phyloP scores from a whole-genome alignment of 2,329 filamentous ascomycete species.

The Sporothrix brasiliensis region DNA sequence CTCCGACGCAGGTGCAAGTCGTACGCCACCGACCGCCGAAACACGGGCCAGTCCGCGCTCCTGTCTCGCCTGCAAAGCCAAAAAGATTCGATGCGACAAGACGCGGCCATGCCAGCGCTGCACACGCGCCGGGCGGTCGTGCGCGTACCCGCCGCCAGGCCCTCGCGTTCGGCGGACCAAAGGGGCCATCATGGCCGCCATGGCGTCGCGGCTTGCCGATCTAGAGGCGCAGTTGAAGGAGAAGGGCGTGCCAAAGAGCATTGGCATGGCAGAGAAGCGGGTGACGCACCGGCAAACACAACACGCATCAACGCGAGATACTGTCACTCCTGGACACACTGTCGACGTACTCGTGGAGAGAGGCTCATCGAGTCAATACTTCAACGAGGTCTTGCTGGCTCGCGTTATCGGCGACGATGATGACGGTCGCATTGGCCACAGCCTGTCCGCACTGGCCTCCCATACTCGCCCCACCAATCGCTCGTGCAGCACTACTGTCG shows the following conservation, averaged over 20 bases:
- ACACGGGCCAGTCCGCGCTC: not conserved
- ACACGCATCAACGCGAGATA: not conserved
- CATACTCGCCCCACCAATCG: not conserved
- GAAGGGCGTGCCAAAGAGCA: not conserved
- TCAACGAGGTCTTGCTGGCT: constrained; percentile 4
- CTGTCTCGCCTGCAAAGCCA: not conserved
- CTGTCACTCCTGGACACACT: not conserved
- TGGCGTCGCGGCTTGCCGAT: constrained; percentile 8
- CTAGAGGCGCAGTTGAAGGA: constrained; percentile 5
- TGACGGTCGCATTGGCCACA: not conserved
- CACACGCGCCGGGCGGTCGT: not conserved
- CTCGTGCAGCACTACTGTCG: not conserved
- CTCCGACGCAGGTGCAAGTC: not conserved
- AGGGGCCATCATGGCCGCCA: constrained; percentile 1
- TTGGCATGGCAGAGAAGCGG: not conserved
- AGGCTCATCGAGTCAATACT: constrained; percentile 18
- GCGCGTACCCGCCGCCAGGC: constrained; percentile 11
- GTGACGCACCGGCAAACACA: not conserved
- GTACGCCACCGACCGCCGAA: not conserved
- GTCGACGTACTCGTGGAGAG: constrained; percentile 7
- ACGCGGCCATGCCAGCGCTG: not conserved
- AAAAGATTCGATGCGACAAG: constrained; percentile 19
- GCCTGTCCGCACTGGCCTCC: not conserved
- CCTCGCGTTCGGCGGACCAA: constrained; percentile 6
- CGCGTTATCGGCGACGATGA: constrained; percentile 1